Evolutionary conservation across 306 rosid genomes (phyloP), one percentile per base, ranked within the genome.

Genomic region (Trichosanthes truncata): DNA sequence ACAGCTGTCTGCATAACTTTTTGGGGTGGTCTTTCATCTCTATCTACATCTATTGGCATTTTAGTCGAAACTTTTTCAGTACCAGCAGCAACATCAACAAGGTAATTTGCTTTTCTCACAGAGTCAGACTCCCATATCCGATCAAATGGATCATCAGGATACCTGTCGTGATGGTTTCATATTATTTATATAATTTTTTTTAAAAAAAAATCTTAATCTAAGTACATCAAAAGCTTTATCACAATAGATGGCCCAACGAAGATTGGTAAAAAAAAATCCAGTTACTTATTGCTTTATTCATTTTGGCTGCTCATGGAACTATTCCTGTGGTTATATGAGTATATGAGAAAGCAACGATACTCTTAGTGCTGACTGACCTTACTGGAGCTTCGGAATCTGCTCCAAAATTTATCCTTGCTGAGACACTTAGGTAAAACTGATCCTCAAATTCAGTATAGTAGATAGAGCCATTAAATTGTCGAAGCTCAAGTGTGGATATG

Each of bases 1-100:
- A 95, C 99, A 41, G 97, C 97, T 8, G 97, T 95, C 90, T 93
- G 99, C 99, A 95, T 91, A 73, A 95, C 99, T 81, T 88, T 95
- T 52, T 79, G 81, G 1, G 99, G 99, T 14, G 99, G 99, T 45
- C 78, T 84, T n/a, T 89, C 97, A 79, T 89, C 93, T 62, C 71
- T 78, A 82, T 86, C 84, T 76, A 89, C 91, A 69, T 83, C 84
- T 82, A 95, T 85, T 78, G 97, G 87, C 82, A 62, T n/a, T 15
- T 86, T 81, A 41, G 99, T 95, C 23, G 97, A 90, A 77, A 93
- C 82, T 81, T 90, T 95, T 86, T 82, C 66, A 29, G 97, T 95
- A 82, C 99, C 99, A 56, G 84, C 84, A 45, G 97, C 99, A 78
- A 90, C 91, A 84, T 95, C 99, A 13, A 95, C 97, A 36, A 95